These are phyloP conservation scores for Craspedostauros australis DNA, from an alignment of 108 stramenopile species.

Conservation along the genomic window DNA sequence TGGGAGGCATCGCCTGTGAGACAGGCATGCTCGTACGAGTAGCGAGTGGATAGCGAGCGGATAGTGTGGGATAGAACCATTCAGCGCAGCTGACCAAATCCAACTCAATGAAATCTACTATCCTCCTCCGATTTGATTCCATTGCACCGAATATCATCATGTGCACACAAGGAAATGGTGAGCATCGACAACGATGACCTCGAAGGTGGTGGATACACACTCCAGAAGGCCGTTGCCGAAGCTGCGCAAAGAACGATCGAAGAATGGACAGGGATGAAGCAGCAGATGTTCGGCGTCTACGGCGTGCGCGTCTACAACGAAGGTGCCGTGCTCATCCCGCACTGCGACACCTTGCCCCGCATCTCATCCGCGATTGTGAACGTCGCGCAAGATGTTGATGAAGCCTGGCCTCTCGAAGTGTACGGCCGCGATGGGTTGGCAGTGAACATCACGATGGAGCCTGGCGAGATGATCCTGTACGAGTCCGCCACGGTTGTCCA, in stretches of 20 bases:
- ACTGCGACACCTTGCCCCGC: constrained; percentile 72
- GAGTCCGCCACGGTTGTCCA: constrained; percentile 70
- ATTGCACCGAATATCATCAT: too few relatives aligned
- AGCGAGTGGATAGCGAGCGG: too few relatives aligned
- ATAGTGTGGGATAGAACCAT: too few relatives aligned
- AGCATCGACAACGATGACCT: too few relatives aligned
- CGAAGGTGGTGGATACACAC: constrained; percentile 37
- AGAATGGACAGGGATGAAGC: constrained; percentile 78
- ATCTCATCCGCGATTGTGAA: constrained; percentile 81
- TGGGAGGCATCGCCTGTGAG: too few relatives aligned
- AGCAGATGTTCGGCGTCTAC: constrained; percentile 64
- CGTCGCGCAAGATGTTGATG: constrained; percentile 65
- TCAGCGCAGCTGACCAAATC: too few relatives aligned
- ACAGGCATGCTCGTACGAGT: too few relatives aligned
- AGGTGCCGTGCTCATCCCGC: constrained; percentile 64
- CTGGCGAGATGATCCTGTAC: constrained; percentile 76
- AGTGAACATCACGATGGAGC: constrained; percentile 66
- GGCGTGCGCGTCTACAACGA: constrained; percentile 80
- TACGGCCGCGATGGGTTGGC: constrained; percentile 47
- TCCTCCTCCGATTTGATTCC: too few relatives aligned
- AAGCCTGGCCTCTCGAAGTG: constrained; percentile 71
- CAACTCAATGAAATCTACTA: too few relatives aligned
- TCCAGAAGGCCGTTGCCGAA: constrained; percentile 54
- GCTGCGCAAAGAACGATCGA: constrained; percentile 48
- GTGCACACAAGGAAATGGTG: too few relatives aligned